These are phyloP conservation scores for Botrytis byssoidea DNA, from an alignment of 2,329 filamentous ascomycete genomes.

Conservation along the genomic window DNA sequence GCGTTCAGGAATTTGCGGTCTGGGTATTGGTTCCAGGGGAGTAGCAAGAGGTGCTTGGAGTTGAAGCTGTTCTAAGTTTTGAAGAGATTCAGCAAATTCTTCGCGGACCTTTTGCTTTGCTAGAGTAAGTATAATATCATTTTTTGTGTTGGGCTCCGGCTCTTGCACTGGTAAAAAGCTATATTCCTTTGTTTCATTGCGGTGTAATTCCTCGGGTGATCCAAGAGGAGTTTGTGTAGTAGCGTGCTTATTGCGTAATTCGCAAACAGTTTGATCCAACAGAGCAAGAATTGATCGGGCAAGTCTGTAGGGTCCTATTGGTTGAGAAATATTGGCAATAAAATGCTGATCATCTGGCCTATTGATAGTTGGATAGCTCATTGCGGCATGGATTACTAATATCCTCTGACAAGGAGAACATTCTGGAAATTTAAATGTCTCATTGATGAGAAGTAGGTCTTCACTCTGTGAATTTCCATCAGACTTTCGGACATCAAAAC, in stretches of 20 bases:
- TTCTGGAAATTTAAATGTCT: slow-evolving; percentile 23
- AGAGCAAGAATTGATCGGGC: slow-evolving; percentile 32
- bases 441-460: slow-evolving; percentile 14
- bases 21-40: background rate
- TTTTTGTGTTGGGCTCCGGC: background rate
- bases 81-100: background rate
- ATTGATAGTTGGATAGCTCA: slow-evolving; percentile 13
- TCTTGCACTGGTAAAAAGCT: slow-evolving; percentile 20
- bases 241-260: slow-evolving; percentile 16
- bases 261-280: slow-evolving; percentile 20
- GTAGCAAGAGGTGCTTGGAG: background rate
- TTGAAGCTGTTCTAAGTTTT: background rate
- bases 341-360: slow-evolving; percentile 6
- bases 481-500: slow-evolving; percentile 22
- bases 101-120: background rate
- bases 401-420: slow-evolving; percentile 23
- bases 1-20: background rate
- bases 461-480: slow-evolving; percentile 19
- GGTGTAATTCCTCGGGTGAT: slow-evolving; percentile 29
- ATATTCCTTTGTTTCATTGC: slow-evolving; percentile 29
- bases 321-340: slow-evolving; percentile 28
- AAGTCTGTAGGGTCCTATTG: slow-evolving; percentile 28
- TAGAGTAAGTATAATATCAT: background rate
- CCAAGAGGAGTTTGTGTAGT: slow-evolving; percentile 33
- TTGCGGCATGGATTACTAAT: slow-evolving; percentile 29